Evolutionary conservation across 345 rosid species (phyloP).

Genomic region (thale cress (Arabidopsis thaliana)): TAIR10.1 NC_003070.9:29106501-29107000

Average conservation of each 20-base stretch:
- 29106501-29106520: constrained; percentile 71
- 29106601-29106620: constrained; percentile 41
- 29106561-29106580: constrained; percentile 82
- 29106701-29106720: constrained; percentile 79
- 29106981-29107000: constrained; percentile 62
- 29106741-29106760: constrained; percentile 85
- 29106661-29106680: constrained; percentile 68
- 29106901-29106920: constrained; percentile 69
- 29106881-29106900: constrained; percentile 63
- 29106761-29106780: constrained; percentile 76
- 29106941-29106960: constrained; percentile 63
- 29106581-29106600: constrained; percentile 62
- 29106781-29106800: constrained; percentile 77
- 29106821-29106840: constrained; percentile 75
- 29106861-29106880: constrained; percentile 71
- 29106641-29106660: constrained; percentile 73
- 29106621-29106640: constrained; percentile 63
- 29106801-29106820: constrained; percentile 82
- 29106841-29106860: constrained; percentile 68
- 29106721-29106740: constrained; percentile 75
- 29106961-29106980: constrained; percentile 70
- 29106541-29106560: constrained; percentile 68
- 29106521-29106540: constrained; percentile 72
- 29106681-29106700: constrained; percentile 88
- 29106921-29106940: constrained; percentile 58